These are phyloP conservation scores for Cryphonectria radicalis DNA, from an alignment of 2,329 filamentous ascomycete genomes.

Conservation along the genomic window DNA sequence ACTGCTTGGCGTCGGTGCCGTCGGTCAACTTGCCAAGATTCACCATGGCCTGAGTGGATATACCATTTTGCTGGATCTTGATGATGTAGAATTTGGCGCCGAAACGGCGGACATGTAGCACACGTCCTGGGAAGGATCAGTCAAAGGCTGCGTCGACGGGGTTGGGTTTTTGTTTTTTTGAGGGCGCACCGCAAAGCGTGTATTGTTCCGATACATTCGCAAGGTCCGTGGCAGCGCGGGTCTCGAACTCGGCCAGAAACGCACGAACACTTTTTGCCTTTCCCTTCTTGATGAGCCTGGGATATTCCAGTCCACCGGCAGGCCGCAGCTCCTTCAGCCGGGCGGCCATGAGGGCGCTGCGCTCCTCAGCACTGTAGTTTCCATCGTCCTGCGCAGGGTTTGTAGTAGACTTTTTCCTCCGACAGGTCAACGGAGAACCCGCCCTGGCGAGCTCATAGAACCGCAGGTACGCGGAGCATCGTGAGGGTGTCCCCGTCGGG, in stretches of 20 bases:
- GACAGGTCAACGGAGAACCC: not conserved
- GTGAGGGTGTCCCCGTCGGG: conserved; percentile 38
- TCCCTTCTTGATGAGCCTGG: conserved; percentile 47
- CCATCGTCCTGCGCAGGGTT: conserved; percentile 22
- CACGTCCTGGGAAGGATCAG: conserved; percentile 61
- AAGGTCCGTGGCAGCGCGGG: conserved; percentile 14
- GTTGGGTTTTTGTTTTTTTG: not conserved
- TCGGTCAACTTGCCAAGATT: conserved; percentile 59
- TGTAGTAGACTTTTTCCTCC: conserved; percentile 18
- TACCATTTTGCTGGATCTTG: conserved; percentile 74
- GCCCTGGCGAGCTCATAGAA: conserved; percentile 51
- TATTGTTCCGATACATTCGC: not conserved
- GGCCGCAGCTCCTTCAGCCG: conserved; percentile 59
- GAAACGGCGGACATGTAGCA: conserved; percentile 70
- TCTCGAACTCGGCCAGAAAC: conserved; percentile 43
- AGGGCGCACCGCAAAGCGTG: conserved; percentile 6
- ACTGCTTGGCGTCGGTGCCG: conserved; percentile 45
- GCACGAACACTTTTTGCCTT: conserved; percentile 43
- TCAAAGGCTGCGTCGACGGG: conserved; percentile 16
- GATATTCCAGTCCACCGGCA: conserved; percentile 58
- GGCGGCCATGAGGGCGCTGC: conserved; percentile 30
- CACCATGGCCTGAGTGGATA: conserved; percentile 76
- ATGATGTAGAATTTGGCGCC: conserved; percentile 84
- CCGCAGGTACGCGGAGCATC: conserved; percentile 46
- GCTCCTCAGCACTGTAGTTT: conserved; percentile 23